Evolutionary conservation across 192 early-diverging fungal genomes (phyloP), one percentile per base, ranked within the genome.

Genomic region (Podila horticola): DNA sequence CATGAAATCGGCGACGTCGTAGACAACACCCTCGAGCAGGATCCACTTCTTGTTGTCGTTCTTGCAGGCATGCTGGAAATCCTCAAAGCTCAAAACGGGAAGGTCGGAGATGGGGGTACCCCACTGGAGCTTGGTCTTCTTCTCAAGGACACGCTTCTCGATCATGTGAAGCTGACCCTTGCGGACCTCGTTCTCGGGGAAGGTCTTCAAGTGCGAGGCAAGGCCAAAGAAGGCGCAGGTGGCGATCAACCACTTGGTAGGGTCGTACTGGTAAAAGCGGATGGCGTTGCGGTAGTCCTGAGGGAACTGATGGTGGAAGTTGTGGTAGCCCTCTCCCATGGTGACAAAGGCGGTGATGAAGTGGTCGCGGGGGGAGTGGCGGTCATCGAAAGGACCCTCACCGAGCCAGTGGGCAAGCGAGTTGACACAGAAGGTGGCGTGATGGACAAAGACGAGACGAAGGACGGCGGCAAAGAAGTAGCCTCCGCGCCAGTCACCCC

Each of bases 381-480:
- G 86, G 81, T 97, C 95, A 84, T 97, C 96, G 73, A 91, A 96
- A 8, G 93, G 88, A 20, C 74, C 83, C 24, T 92, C 90, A 58
- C 95, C 95, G 13, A 96, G 81, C 58, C 84, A 94, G 81, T 95
- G 95, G 20, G 95, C 95, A 20, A 96, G 86, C 15, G 92, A 93
- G 88, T 96, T 96, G 61, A 96, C 91, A 72, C 94, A 96, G 88
- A 96, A 96, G 31, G 95, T 96, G 51, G 94, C 92, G 70, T 96
- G 95, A 82, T 96, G 95, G 41, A 96, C 87, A 63, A 92, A 84
- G 20, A 93, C 92, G 60, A 94, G 89, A 73, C 93, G 92, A 30
- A 88, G 69, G 20, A 94, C 82, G 30, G 87, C 90, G 19, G 94
- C 94, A 70, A 84, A 95, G 84, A 93, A 93, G 75, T 89, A 96